Evolutionary conservation across 2,329 filamentous ascomycete genomes (phyloP).

Genomic region (Graphilbum ipis-grandicollis): DNA sequence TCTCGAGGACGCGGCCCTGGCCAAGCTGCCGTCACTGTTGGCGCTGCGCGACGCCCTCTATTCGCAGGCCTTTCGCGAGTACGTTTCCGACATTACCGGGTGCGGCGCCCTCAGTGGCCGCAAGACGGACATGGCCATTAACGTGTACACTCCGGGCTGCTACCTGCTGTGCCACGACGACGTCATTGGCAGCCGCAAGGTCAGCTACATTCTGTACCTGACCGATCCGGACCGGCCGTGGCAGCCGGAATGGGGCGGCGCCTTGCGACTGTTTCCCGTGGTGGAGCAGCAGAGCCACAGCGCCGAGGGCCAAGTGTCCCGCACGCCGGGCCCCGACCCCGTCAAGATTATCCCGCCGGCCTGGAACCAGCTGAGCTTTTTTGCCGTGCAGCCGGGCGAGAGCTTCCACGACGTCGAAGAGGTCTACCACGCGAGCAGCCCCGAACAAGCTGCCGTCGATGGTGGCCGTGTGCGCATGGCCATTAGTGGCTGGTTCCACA

Average conservation of each 20-base stretch:
- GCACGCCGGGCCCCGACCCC: conserved; percentile 63
- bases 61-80: conserved; percentile 75
- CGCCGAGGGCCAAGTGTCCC: conserved; percentile 55
- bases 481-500: conserved; percentile 98
- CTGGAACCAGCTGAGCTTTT: conserved; percentile 97
- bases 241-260: conserved; percentile 85
- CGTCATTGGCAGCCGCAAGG: conserved; percentile 87
- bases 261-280: conserved; percentile 70
- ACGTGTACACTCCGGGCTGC: conserved; percentile 92
- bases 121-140: conserved; percentile 99
- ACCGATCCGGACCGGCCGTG: conserved; percentile 83
- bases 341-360: conserved; percentile 77
- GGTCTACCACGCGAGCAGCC: conserved; percentile 57
- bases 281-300: conserved; percentile 44
- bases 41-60: conserved; percentile 88
- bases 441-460: conserved; percentile 43
- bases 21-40: conserved; percentile 77
- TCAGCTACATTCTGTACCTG: conserved; percentile 95
- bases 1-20: conserved; percentile 68
- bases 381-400: conserved; percentile 93
- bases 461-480: conserved; percentile 82
- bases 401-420: conserved; percentile 99
- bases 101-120: conserved; percentile 75
- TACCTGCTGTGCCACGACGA: conserved; percentile 95
- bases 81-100: conserved; percentile 70